Percentiles rank a stretch among this genome's conserved stretches.
phyloP scores from a whole-genome alignment of 148 eudicot genomes.

The Pouteria glomerata region DNA sequence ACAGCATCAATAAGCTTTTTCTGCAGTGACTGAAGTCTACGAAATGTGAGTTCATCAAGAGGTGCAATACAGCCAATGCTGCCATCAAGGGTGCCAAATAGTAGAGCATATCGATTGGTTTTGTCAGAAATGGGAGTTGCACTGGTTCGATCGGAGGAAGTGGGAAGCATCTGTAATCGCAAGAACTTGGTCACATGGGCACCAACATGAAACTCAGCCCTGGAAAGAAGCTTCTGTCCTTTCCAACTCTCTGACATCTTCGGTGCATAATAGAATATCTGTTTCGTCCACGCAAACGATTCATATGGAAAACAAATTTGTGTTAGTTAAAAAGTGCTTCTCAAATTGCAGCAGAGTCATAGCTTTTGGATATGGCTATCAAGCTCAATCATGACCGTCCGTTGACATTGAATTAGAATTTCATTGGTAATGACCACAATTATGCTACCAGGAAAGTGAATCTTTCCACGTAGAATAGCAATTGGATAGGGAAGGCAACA shows the following conservation, averaged over 20 bases:
- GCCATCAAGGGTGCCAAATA: constrained; percentile 94
- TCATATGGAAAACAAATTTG: neutral
- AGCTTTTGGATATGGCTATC: neutral
- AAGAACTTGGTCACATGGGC: constrained; percentile 86
- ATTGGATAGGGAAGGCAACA: neutral
- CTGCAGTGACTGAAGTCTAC: constrained; percentile 92
- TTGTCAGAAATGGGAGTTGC: constrained; percentile 60
- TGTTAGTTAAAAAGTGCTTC: neutral
- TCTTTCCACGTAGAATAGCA: neutral
- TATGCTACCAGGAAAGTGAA: neutral
- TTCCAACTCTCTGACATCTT: constrained; percentile 93
- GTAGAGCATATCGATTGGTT: constrained; percentile 80
- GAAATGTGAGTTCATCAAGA: constrained; percentile 81
- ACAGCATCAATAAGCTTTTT: constrained; percentile 86
- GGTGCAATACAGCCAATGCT: constrained; percentile 97
- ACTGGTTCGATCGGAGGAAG: constrained; percentile 53
- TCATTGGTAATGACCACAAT: neutral
- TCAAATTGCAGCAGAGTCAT: constrained; percentile 2
- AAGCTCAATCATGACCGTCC: neutral
- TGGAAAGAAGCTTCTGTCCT: constrained; percentile 93
- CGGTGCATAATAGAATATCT: constrained; percentile 96
- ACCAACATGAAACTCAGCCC: constrained; percentile 97
- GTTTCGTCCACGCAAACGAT: constrained; percentile 6
- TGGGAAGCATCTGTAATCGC: constrained; percentile 87
- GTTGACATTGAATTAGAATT: neutral